Percentiles rank a stretch among this genome's conserved stretches.
Conservation (phyloP, 192 early-diverging fungal genomes). For the Coemansia sp. region DNA sequence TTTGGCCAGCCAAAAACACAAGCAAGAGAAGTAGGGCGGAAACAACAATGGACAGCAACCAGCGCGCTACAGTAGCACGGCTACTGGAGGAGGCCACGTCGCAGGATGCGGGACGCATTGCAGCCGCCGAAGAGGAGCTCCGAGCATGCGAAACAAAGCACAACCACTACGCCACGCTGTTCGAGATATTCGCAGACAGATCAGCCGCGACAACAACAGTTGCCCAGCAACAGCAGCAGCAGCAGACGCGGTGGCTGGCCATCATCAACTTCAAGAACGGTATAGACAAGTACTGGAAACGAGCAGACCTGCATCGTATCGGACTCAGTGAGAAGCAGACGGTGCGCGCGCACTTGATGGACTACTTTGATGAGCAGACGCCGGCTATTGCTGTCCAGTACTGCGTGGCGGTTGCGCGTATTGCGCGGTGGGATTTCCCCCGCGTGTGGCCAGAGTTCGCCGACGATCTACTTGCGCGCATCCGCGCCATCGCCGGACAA, state of each 20-base stretch:
- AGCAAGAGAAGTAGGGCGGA: background rate
- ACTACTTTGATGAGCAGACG: slow-evolving; percentile 68
- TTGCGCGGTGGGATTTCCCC: slow-evolving; percentile 87
- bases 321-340: slow-evolving; percentile 67
- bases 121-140: slow-evolving; percentile 65
- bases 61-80: slow-evolving; percentile 30
- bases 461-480: slow-evolving; percentile 22
- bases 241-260: slow-evolving; percentile 69
- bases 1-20: background rate
- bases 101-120: slow-evolving; percentile 63
- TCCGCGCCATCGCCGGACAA: slow-evolving; percentile 18
- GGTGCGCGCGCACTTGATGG: slow-evolving; percentile 65
- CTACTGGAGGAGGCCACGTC: slow-evolving; percentile 68
- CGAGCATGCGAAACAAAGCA: slow-evolving; percentile 66
- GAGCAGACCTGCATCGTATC: slow-evolving; percentile 57
- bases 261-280: slow-evolving; percentile 88
- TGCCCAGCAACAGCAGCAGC: background rate
- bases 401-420: slow-evolving; percentile 75
- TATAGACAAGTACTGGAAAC: slow-evolving; percentile 88
- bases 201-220: slow-evolving; percentile 50
- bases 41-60: slow-evolving; percentile 9
- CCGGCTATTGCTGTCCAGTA: slow-evolving; percentile 74
- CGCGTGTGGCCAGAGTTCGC: slow-evolving; percentile 73
- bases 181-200: slow-evolving; percentile 75
- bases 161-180: slow-evolving; percentile 21